A percentile compares a stretch with the other conserved stretches of the same genome.
Evolutionary conservation across 805 yeast species (phyloP).

Genomic region (Myxozyma nipponensis): DNA sequence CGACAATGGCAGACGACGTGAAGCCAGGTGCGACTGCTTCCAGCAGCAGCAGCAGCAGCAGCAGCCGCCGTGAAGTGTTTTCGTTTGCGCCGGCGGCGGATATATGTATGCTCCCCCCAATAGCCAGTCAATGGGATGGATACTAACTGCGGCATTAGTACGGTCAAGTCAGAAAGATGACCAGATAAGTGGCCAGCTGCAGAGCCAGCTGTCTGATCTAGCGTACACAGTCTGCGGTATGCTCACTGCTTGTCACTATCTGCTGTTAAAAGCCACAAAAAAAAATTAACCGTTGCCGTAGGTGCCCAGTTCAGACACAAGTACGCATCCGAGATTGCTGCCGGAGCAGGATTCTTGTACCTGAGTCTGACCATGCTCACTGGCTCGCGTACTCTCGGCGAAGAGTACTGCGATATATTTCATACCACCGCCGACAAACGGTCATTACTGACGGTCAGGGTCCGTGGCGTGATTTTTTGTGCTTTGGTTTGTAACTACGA

Average conservation of each 20-base stretch:
- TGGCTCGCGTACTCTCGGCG: conserved; percentile 84
- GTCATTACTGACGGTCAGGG: conserved; percentile 1
- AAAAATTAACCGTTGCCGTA: not conserved
- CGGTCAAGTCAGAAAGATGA: conserved; percentile 89
- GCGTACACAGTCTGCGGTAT: conserved; percentile 47
- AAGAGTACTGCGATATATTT: conserved; percentile 81
- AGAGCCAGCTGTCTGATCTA: conserved; percentile 53
- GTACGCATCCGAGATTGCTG: conserved; percentile 58
- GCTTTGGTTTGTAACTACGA: not conserved
- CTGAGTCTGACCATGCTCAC: conserved; percentile 68
- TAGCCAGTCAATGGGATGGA: too few species aligned
- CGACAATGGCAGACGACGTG: too few species aligned
- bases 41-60: too few species aligned
- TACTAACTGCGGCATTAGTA: too few species aligned
- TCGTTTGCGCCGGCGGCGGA: conserved; percentile 86
- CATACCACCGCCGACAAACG: conserved; percentile 43
- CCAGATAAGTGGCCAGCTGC: conserved; percentile 57
- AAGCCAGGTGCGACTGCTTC: too few species aligned
- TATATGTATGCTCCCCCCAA: conserved; percentile 69
- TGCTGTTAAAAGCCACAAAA: not conserved
- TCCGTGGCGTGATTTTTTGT: not conserved
- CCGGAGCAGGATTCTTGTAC: conserved; percentile 57
- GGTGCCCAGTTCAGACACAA: conserved; percentile 56
- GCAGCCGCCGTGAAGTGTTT: conserved; percentile 32
- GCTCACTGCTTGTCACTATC: not conserved